These are phyloP conservation scores for Linum usitatissimum DNA, from an alignment of 345 rosid genomes.

Conservation along the genomic window DNA sequence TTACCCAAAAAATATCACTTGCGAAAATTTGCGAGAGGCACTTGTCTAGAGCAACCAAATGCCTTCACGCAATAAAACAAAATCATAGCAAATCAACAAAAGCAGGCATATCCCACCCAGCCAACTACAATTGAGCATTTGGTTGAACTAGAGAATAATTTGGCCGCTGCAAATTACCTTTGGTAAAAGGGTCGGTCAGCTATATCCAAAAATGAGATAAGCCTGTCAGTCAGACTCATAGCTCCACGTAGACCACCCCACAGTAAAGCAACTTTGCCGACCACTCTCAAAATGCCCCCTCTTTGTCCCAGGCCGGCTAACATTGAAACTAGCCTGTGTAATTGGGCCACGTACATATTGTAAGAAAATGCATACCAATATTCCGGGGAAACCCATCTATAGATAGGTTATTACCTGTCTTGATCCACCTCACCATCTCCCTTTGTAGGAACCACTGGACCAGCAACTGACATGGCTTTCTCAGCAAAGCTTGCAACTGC, in stretches of 20 bases:
- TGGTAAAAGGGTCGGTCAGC: constrained; percentile 73
- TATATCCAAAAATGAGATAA: constrained; percentile 60
- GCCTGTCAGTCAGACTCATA: constrained; percentile 73
- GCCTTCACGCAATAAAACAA: too few species aligned
- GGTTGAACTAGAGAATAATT: not conserved
- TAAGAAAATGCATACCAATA: constrained; percentile 8
- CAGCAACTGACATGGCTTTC: constrained; percentile 91
- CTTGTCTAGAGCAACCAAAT: too few species aligned
- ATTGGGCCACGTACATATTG: constrained; percentile 12
- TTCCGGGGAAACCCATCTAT: not conserved
- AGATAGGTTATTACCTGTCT: constrained; percentile 44
- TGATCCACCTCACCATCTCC: constrained; percentile 90
- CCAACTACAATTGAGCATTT: too few species aligned
- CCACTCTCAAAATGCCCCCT: constrained; percentile 79
- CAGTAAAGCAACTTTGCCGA: constrained; percentile 91
- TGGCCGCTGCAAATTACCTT: constrained; percentile 39
- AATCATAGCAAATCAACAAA: too few species aligned
- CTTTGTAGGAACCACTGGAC: constrained; percentile 89
- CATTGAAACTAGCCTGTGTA: constrained; percentile 72
- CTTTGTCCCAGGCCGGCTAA: constrained; percentile 80
- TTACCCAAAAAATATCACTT: too few species aligned
- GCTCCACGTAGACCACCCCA: constrained; percentile 99
- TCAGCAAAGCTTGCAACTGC: constrained; percentile 76
- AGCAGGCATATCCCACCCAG: too few species aligned
- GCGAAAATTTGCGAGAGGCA: too few species aligned